A percentile compares a stretch with the other conserved stretches of the same genome.
Evolutionary conservation across 345 rosid species (phyloP).

Genomic region (Trapa bicornis): DNA sequence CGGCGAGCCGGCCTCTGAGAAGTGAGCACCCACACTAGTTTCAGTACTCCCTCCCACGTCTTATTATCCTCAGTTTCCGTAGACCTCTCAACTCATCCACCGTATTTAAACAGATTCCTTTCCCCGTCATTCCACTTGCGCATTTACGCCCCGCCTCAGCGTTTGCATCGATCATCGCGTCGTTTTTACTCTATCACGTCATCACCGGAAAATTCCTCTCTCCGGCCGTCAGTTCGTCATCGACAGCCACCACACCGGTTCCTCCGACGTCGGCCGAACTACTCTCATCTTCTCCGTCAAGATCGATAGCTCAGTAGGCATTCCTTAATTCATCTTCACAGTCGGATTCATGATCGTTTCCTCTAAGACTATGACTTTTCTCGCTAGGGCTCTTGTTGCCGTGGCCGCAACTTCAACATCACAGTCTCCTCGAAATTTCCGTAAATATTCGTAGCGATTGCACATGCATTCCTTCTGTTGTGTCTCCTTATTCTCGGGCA

Average conservation of each 20-base stretch:
- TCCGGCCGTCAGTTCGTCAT: not conserved
- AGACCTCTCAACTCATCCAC: not conserved
- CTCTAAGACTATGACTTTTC: not conserved
- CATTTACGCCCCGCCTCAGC: too few relatives aligned
- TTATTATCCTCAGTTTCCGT: not conserved
- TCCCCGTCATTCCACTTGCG: not conserved
- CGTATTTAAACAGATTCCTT: not conserved
- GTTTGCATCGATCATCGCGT: not conserved
- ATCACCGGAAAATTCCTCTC: not conserved
- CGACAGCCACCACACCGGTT: not conserved
- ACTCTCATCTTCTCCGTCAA: not conserved
- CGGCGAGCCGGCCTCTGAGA: not conserved
- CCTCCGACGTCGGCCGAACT: not conserved
- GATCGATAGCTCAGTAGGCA: not conserved
- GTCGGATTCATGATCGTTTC: not conserved
- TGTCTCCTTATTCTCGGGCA: constrained; percentile 35
- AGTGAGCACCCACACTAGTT: not conserved
- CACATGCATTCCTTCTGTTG: constrained; percentile 63
- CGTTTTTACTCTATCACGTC: not conserved
- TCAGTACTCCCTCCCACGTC: not conserved
- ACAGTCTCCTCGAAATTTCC: not conserved
- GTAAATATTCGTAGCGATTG: not conserved
- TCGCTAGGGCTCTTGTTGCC: not conserved
- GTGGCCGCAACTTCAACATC: not conserved
- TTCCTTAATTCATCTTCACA: not conserved